Conservation (phyloP, 2,329 filamentous ascomycete species). For the Ceratocystis harringtonii region DNA sequence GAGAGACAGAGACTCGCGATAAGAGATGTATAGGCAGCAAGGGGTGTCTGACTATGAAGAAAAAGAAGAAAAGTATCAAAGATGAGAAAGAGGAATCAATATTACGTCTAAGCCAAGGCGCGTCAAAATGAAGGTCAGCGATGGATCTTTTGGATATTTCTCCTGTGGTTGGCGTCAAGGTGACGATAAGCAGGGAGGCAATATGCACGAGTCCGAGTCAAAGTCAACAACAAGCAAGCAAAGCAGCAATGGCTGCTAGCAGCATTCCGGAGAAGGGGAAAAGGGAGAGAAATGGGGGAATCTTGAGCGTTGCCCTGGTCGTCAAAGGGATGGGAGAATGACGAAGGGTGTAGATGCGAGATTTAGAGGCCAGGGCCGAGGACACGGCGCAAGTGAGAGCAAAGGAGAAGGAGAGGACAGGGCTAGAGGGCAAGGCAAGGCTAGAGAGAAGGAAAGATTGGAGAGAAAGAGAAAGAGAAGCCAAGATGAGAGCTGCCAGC, state of each 20-base stretch:
- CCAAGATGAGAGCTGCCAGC: neutral
- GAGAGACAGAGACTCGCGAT: neutral
- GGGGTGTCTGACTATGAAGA: neutral
- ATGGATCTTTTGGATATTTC: neutral
- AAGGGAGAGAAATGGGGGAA: neutral
- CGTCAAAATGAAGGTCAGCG: neutral
- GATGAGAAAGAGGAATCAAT: no score
- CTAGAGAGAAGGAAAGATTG: neutral
- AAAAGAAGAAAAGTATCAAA: no score
- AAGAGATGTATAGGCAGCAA: neutral
- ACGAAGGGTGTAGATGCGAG: neutral
- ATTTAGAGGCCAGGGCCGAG: neutral
- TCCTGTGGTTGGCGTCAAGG: neutral
- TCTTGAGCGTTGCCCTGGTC: neutral
- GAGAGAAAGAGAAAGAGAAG: neutral
- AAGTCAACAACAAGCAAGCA: neutral
- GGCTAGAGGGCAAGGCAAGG: neutral
- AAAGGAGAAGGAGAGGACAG: neutral
- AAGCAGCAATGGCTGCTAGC: neutral
- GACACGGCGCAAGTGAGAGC: neutral
- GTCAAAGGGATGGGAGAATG: constrained; percentile 1
- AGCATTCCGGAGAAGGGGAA: constrained; percentile 4
- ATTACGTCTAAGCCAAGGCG: neutral
- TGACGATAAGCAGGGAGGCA: neutral
- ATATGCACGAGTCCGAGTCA: neutral